A percentile compares a stretch with the other conserved stretches of the same genome.
These are phyloP conservation scores for Bruguiera parviflora DNA, from an alignment of 345 rosid genomes.

Conservation along the genomic window DNA sequence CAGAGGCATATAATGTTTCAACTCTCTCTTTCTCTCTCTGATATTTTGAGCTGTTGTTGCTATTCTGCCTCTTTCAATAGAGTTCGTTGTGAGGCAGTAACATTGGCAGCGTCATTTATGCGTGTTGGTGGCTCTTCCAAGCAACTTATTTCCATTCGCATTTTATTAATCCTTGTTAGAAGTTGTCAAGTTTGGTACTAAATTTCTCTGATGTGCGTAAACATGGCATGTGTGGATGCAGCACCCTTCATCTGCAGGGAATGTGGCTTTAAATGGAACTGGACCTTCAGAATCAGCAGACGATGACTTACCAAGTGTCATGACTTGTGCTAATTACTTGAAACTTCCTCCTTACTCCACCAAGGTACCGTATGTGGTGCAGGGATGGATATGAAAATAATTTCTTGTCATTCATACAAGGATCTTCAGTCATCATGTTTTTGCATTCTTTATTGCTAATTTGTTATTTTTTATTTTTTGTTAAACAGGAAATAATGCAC, in stretches of 20 bases:
- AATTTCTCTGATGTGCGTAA: neutral
- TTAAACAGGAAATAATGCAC: constrained; percentile 88
- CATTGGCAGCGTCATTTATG: neutral
- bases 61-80: too few relatives aligned
- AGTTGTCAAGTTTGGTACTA: neutral
- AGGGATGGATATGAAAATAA: neutral
- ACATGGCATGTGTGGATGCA: constrained; percentile 29
- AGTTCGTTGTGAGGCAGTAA: neutral
- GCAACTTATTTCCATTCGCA: neutral
- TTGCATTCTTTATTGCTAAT: constrained; percentile 14
- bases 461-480: neutral
- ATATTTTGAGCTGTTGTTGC: too few relatives aligned
- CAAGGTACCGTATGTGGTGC: constrained; percentile 50
- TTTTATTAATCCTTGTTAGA: neutral
- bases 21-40: too few relatives aligned
- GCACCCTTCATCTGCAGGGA: constrained; percentile 69
- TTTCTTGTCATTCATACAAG: neutral
- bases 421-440: neutral
- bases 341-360: constrained; percentile 98
- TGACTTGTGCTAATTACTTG: constrained; percentile 99
- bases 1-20: too few relatives aligned
- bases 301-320: constrained; percentile 93
- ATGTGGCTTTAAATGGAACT: constrained; percentile 60
- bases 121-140: neutral
- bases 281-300: constrained; percentile 86